A percentile compares a stretch with the other conserved stretches of the same genome.
Conservation (phyloP, 257 asterid species). For the Leptodermis oblonga region DNA sequence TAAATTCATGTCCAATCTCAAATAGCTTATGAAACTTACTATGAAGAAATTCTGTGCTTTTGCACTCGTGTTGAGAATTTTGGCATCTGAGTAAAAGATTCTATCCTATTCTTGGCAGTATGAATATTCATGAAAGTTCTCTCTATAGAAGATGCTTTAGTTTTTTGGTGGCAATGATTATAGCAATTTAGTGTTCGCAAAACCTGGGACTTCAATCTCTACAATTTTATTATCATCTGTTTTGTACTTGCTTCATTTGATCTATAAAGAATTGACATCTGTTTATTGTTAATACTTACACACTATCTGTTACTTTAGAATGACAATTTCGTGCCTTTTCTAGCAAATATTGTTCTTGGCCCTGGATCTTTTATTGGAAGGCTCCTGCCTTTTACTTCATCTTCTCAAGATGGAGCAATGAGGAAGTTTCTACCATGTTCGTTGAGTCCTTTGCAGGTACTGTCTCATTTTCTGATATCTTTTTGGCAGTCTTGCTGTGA, state of each 20-base stretch:
- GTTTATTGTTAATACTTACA: neutral
- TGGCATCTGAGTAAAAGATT: no score
- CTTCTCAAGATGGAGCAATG: conserved; percentile 41
- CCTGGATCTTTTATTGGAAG: conserved; percentile 83
- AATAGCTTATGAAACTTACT: no score
- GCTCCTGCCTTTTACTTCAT: conserved; percentile 59
- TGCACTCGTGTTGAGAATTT: no score
- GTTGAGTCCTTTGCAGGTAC: conserved; percentile 94
- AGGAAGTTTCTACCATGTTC: conserved; percentile 39
- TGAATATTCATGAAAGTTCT: neutral
- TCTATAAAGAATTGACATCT: neutral
- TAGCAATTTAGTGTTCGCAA: no score
- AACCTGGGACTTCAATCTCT: neutral
- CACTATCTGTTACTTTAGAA: neutral
- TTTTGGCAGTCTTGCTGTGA: neutral
- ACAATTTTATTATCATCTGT: neutral
- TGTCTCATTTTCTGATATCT: conserved; percentile 10
- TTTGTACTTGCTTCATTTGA: neutral
- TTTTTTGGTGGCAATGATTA: no score
- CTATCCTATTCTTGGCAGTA: neutral
- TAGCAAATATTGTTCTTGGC: conserved; percentile 76
- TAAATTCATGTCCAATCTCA: no score
- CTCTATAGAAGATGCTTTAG: neutral
- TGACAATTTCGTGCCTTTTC: conserved; percentile 15
- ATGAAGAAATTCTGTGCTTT: no score